Evolutionary conservation across 108 stramenopile species (phyloP).

Genomic region (Skeletonema menzelii): DNA sequence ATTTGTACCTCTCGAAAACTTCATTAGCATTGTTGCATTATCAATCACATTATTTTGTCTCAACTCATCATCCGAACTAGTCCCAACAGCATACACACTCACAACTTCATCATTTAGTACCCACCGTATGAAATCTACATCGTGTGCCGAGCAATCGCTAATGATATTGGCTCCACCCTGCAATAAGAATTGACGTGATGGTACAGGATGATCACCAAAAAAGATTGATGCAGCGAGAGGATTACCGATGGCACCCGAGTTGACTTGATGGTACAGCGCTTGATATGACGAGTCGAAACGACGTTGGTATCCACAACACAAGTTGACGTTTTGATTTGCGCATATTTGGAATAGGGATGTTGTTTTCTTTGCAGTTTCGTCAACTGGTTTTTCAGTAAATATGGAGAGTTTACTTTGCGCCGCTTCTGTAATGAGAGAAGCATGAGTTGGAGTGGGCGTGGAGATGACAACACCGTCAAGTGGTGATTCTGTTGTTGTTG

Average conservation of each 20-base stretch:
- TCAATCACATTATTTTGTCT: constrained; percentile 55
- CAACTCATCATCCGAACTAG: constrained; percentile 52
- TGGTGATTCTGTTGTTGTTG: neutral
- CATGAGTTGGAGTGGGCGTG: constrained; percentile 62
- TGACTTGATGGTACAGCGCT: constrained; percentile 27
- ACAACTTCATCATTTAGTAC: constrained; percentile 48
- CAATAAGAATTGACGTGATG: constrained; percentile 61
- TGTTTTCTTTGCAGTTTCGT: constrained; percentile 53
- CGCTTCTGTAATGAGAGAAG: constrained; percentile 44
- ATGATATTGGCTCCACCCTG: constrained; percentile 70
- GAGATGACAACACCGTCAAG: constrained; percentile 61
- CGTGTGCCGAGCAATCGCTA: constrained; percentile 70
- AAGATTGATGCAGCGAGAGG: constrained; percentile 54
- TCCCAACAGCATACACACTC: constrained; percentile 66
- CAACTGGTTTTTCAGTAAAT: constrained; percentile 77
- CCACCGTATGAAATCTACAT: constrained; percentile 71
- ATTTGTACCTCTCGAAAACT: constrained; percentile 37
- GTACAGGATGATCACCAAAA: constrained; percentile 77
- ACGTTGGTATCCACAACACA: constrained; percentile 82
- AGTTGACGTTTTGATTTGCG: constrained; percentile 20
- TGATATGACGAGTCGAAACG: constrained; percentile 73
- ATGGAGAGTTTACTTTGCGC: constrained; percentile 36
- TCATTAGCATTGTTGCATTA: constrained; percentile 69
- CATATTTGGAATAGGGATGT: constrained; percentile 38
- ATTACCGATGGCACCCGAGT: constrained; percentile 31